Base-by-base conservation (phyloP, 768 basidiomycete genomes). In the Amanita rubescens region DNA sequence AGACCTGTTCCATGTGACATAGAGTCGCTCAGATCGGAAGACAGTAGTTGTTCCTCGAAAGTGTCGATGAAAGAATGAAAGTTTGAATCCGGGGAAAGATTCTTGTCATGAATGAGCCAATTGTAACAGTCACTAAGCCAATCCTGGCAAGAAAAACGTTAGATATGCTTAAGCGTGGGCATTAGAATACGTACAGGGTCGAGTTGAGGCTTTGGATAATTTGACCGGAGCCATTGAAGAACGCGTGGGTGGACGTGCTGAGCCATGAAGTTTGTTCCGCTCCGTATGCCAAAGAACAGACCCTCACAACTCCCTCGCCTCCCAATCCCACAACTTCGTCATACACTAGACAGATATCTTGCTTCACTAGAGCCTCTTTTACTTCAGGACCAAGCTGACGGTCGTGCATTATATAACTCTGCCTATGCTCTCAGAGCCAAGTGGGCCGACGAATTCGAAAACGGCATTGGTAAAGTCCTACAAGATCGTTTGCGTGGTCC, bases 341-440 rank as follows among this genome's bases (percentile, higher is more conserved):
- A 81, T 60, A 88, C 90, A 0, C 72, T 97, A 34, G 77, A 87
- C 58, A 78, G 76, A 53, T 98, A 96, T 64, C 69, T 94, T 17
- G 77, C 78, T 51, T 87, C 89, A 15, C 67, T 98, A 1, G 75
- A 83, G 49, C 94, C 94, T 0, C 72, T 96, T 41, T 69, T 96
- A 7, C 78, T 80, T 20, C 87, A 95, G 60, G 84, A 87, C 50
- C 88, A 85, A 55, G 69, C 71, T 33, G 75, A 72, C 25, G 82
- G 80, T 7, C 80, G 80, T 2, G 61, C 71, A 2, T 65, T 78
- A 2, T 84, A 80, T 56, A 59, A 72, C 5, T 66, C 72, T 0
- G 81, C 82, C 22, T 72, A 82, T 47, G 71, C 75, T 22, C 70
- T 79, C 51, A 77, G 87, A 22, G 67, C 69, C 45, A 75, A 80